Evolutionary conservation across 805 yeast species (phyloP), one percentile per base, ranked within the genome.

Genomic region (Yarrowia divulgata): DNA sequence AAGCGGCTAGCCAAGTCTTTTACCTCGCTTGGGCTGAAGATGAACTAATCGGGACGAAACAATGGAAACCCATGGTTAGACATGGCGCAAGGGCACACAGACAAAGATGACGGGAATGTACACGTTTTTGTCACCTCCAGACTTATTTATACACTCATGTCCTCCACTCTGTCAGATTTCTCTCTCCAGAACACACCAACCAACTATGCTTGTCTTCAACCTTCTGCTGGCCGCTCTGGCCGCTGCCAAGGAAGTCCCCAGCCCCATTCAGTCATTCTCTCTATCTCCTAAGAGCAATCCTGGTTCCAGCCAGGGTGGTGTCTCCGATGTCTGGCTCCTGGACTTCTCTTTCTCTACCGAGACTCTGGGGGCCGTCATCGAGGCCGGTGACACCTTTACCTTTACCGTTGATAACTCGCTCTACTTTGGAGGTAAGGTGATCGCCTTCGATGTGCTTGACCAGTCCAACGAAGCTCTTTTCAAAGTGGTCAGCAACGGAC

Each of bases 221-320:
- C 29, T 52, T 8, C 42, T 52, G 42, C 57, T 52, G 18, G 57
- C 57, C 16, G 23, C 57, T 35, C 42, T 52, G 57, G 57, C 57
- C 13, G 29, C 18, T 19, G 42, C 57, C 40, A 52, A 52, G 32
- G 57, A 52, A n/a, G 42, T 52, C 12, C 57, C 57, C 32, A 18
- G 42, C 35, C 57, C 57, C 57, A 52, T 52, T 12, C 32, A 52
- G 18, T 52, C 57, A 19, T 52, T 52, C 42, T 16, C 39, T n/a
- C 55, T 50, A 40, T 52, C 16, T 12, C 57, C 42, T n/a, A 18
- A 52, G 12, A 18, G n/a, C 42, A 7, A 16, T 4, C 42, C 57
- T 12, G 42, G 32, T 9, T 35, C 57, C 8, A 3, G 12, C 16
- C 1, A 14, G 8, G 57, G 57, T 3, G 12, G 42, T 13, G 32